Percentiles rank a stretch among this genome's conserved stretches.
Conservation (phyloP, 2,329 filamentous ascomycete species). For the Thielaviopsis ethacetica region DNA sequence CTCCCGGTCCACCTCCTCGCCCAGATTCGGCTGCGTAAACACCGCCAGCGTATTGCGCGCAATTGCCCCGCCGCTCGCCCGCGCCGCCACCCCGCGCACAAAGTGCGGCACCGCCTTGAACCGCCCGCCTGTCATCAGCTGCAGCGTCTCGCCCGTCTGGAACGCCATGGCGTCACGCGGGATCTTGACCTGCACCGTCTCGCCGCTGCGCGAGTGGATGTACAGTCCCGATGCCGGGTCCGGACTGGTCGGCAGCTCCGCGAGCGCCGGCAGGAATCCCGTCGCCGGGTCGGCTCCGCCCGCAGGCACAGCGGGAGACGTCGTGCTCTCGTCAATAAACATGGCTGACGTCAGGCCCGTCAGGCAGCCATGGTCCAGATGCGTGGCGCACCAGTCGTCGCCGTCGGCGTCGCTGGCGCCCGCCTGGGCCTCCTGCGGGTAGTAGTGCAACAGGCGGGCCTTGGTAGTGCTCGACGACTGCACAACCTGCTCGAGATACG, state of each 20-base stretch:
- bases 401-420: constrained; percentile 31
- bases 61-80: constrained; percentile 34
- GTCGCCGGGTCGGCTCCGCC: constrained; percentile 14
- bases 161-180: constrained; percentile 86
- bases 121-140: constrained; percentile 76
- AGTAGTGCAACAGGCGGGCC: constrained; percentile 85
- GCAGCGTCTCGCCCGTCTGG: constrained; percentile 83
- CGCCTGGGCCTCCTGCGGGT: constrained; percentile 38
- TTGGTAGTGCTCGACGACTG: constrained; percentile 76
- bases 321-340: constrained; percentile 67
- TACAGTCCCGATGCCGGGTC: constrained; percentile 82
- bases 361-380: constrained; percentile 82
- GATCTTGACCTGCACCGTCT: constrained; percentile 81
- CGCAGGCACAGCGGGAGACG: constrained; percentile 21
- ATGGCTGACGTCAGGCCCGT: constrained; percentile 90
- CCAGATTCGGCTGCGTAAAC: constrained; percentile 91
- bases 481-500: constrained; percentile 78
- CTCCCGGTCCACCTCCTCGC: constrained; percentile 56
- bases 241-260: constrained; percentile 59
- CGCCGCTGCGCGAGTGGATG: constrained; percentile 70
- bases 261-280: constrained; percentile 32
- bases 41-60: constrained; percentile 84
- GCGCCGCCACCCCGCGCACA: constrained; percentile 57
- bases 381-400: constrained; percentile 89
- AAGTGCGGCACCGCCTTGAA: constrained; percentile 96